These are phyloP conservation scores for Amaranthus cruentus DNA, from an alignment of 148 eudicot species.

Conservation along the genomic window DNA sequence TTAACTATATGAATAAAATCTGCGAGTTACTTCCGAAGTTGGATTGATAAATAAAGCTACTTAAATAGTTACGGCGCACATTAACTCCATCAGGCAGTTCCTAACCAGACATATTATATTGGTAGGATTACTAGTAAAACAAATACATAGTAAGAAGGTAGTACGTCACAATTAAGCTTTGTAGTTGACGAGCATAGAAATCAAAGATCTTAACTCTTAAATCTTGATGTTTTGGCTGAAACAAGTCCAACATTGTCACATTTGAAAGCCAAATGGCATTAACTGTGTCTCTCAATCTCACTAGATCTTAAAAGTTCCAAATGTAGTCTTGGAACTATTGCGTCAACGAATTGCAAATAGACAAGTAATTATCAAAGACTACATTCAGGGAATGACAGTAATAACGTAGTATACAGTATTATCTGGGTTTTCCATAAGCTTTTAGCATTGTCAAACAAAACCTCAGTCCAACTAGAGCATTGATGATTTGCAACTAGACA, in stretches of 20 bases:
- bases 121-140: background rate
- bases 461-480: conserved; percentile 6
- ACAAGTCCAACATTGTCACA: background rate
- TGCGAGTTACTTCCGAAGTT: background rate
- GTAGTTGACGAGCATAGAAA: background rate
- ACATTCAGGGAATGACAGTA: background rate
- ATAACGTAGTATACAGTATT: background rate
- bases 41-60: background rate
- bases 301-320: too few relatives aligned
- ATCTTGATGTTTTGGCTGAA: background rate
- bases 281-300: too few relatives aligned
- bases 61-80: background rate
- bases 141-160: background rate
- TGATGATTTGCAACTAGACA: background rate
- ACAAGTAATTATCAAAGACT: too few relatives aligned
- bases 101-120: conserved; percentile 1
- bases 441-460: background rate
- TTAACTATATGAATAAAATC: background rate
- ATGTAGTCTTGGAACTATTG: too few relatives aligned
- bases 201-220: background rate
- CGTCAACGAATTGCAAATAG: too few relatives aligned
- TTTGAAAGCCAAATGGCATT: background rate
- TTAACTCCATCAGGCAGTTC: background rate
- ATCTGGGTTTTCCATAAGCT: background rate
- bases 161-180: background rate